Evolutionary conservation across 1,284 basidiomycete species (phyloP).

Genomic region (Rhodotorula glutinis): DNA sequence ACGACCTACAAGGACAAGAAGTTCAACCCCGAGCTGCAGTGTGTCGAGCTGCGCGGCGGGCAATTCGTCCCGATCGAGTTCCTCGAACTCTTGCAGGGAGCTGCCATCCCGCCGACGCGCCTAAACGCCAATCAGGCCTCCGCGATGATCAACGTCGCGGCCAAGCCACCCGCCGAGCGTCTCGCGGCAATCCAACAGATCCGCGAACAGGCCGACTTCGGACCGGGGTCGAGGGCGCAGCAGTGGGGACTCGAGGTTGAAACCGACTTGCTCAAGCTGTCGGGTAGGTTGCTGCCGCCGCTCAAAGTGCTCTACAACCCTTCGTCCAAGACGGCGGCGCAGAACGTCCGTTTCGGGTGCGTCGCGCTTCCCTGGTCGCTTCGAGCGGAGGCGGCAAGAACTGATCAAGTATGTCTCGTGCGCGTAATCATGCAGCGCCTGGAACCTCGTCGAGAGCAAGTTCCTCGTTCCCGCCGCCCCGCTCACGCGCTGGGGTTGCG

Average conservation of each 20-base stretch:
- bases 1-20: conserved; percentile 46
- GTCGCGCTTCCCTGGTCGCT: neutral
- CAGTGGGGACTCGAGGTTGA: conserved; percentile 51
- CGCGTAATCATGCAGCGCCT: neutral
- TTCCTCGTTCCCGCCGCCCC: conserved; percentile 45
- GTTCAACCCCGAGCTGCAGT: conserved; percentile 46
- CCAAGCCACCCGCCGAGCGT: conserved; percentile 48
- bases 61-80: conserved; percentile 28
- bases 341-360: conserved; percentile 14
- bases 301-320: conserved; percentile 47
- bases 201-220: conserved; percentile 42
- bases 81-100: conserved; percentile 32
- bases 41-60: conserved; percentile 39
- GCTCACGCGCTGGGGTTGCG: conserved; percentile 49
- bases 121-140: conserved; percentile 21
- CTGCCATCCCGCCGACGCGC: conserved; percentile 43
- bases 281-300: conserved; percentile 48
- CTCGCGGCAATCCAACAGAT: conserved; percentile 38
- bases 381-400: no score
- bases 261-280: conserved; percentile 43
- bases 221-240: conserved; percentile 41
- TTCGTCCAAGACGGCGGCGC: conserved; percentile 43
- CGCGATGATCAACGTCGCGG: conserved; percentile 50
- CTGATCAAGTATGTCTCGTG: no score
- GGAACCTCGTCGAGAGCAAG: conserved; percentile 35